phyloP scores from a whole-genome alignment of 1,284 basidiomycete genomes.

The Cutaneotrichosporon mucoides region DNA sequence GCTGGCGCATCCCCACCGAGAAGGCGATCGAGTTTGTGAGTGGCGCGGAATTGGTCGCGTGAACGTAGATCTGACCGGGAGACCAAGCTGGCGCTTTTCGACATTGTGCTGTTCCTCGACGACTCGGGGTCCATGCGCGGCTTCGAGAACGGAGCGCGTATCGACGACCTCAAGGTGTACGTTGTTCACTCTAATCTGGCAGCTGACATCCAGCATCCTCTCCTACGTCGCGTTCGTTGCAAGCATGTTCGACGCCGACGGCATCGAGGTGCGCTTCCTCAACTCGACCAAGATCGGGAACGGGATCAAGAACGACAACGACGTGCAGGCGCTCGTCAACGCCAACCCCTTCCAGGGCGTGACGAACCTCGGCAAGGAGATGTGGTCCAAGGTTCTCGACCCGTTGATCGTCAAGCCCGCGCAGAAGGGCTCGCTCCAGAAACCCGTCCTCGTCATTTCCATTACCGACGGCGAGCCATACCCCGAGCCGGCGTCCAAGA shows the following conservation, averaged over 20 bases:
- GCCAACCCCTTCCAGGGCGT: conserved; percentile 24
- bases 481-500: conserved; percentile 8
- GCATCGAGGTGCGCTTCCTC: conserved; percentile 52
- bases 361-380: conserved; percentile 28
- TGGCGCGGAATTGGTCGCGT: background rate
- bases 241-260: conserved; percentile 50
- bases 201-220: conserved; percentile 23
- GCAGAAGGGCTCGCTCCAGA: conserved; percentile 39
- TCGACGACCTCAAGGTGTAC: conserved; percentile 49
- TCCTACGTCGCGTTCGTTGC: conserved; percentile 47
- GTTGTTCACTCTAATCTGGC: background rate
- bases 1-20: conserved; percentile 50
- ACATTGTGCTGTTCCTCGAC: conserved; percentile 47
- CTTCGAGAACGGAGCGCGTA: conserved; percentile 46
- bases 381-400: conserved; percentile 48
- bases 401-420: conserved; percentile 50
- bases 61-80: conserved; percentile 11
- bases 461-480: conserved; percentile 40
- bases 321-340: conserved; percentile 13
- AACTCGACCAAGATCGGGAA: conserved; percentile 49
- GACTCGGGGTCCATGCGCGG: conserved; percentile 50
- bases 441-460: conserved; percentile 50
- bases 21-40: conserved; percentile 43
- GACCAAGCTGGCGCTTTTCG: conserved; percentile 48
- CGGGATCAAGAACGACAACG: conserved; percentile 43